Base-by-base conservation (phyloP, 805 yeast species). In the Cephaloascus fragrans region DNA sequence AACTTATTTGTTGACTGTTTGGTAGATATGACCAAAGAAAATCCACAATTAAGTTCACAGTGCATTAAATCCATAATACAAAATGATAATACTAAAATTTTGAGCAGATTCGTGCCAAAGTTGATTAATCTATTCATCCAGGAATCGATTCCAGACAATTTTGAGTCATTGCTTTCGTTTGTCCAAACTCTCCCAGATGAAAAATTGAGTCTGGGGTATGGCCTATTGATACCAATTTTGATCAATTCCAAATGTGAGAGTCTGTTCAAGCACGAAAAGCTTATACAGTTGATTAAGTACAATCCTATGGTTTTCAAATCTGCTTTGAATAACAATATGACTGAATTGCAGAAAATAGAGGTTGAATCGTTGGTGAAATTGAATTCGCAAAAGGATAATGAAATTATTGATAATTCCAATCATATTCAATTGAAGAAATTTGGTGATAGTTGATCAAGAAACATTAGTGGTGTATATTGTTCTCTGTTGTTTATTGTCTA, bases 31-130 rank as follows among this genome's bases (percentile, higher is more conserved):
- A 33, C 61, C 29, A 39, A 29, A 8, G 39, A 47, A 3, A 44
- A 45, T 4, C 37, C 38, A 0, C 57, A 52, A 2, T 54, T 59
- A 23, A 61, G 61, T 10, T 43, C 64, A 10, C 88, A 80, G 45
- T 80, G 93, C 14, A 62, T 82, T 37, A 80, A 71, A 47, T 65
- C 80, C 0, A 59, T 85, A 34, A 62, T 82, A 6, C 64, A 62
- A 32, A 51, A 62, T 29, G 40, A 59, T 28, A 40, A 53, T 3
- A 53, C 50, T 4, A 46, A 47, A 0, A 41, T 50, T 2, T 45
- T 48, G 3, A 54, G 64, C 3, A 60, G 69, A 5, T 51, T 76
- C 20, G 55, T 83, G 3, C 72, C 77, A 6, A 58, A 59, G 28
- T 48, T 77, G 14, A 57, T 77, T 1, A 43, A 59, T 32, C 45